Percentiles rank a stretch among this genome's conserved stretches.
Conservation (phyloP, 2,329 filamentous ascomycete species). For the Zasmidium angulare region DNA sequence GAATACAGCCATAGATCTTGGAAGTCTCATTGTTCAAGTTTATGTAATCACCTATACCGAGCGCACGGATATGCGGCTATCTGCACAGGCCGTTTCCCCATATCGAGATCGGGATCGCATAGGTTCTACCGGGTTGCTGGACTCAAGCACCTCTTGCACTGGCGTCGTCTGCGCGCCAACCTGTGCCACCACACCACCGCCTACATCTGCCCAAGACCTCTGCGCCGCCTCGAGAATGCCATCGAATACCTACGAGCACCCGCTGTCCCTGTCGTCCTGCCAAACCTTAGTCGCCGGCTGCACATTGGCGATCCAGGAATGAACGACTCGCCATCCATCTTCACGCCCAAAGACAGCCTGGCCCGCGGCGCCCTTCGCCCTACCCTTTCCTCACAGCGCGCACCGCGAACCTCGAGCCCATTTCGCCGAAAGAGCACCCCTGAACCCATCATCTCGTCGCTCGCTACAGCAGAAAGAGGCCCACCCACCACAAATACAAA, state of each 20-base stretch:
- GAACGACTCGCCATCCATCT: slow-evolving; percentile 20
- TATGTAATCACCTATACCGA: too few relatives aligned
- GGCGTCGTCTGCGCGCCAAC: not conserved
- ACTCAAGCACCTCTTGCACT: not conserved
- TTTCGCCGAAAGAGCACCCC: slow-evolving; percentile 19
- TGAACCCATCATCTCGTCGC: slow-evolving; percentile 2
- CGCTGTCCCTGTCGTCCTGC: not conserved
- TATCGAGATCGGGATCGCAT: too few relatives aligned
- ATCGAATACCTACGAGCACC: not conserved
- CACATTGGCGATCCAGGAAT: slow-evolving; percentile 12
- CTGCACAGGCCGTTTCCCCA: too few relatives aligned
- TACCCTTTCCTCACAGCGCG: slow-evolving; percentile 3
- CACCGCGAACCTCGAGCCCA: slow-evolving; percentile 20
- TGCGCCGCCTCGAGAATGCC: not conserved
- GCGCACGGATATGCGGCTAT: too few relatives aligned
- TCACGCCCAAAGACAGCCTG: slow-evolving; percentile 20
- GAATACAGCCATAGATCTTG: too few relatives aligned
- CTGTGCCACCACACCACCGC: not conserved
- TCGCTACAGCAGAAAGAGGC: not conserved
- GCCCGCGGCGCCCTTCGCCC: slow-evolving; percentile 1
- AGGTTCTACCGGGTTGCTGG: too few relatives aligned
- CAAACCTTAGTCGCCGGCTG: not conserved
- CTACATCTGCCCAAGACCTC: not conserved
- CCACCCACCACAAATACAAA: not conserved
- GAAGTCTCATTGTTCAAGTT: too few relatives aligned